These are phyloP conservation scores for Penicillium flavigenum DNA, from an alignment of 495 filamentous ascomycete genomes.

Conservation along the genomic window DNA sequence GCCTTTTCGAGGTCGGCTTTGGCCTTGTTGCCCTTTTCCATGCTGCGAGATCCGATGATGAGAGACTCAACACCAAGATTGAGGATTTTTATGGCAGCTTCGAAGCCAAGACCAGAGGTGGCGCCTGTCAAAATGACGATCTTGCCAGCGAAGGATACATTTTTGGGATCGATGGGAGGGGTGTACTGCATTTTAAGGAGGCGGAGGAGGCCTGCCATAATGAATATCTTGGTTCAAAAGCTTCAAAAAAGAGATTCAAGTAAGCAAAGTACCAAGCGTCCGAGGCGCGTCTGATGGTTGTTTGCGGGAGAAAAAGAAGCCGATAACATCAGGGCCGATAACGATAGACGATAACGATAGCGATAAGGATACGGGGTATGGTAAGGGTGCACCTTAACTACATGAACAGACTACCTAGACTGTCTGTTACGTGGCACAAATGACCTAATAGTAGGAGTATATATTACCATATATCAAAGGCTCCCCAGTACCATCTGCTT, in stretches of 20 bases:
- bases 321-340: constrained; percentile 1
- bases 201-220: constrained; percentile 40
- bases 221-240: constrained; percentile 7
- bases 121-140: constrained; percentile 59
- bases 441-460: too few relatives aligned
- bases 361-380: background rate
- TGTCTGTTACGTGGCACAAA: background rate
- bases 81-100: constrained; percentile 48
- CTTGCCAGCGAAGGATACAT: constrained; percentile 44
- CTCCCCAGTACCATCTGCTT: background rate
- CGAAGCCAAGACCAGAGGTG: constrained; percentile 51
- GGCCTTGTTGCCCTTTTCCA: constrained; percentile 46
- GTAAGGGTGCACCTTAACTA: background rate
- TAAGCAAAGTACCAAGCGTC: background rate
- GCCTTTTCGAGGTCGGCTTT: constrained; percentile 47
- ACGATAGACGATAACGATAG: background rate
- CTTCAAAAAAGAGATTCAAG: background rate
- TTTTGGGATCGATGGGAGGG: constrained; percentile 37
- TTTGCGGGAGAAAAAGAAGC: constrained; percentile 1
- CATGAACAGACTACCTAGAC: background rate
- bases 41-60: constrained; percentile 43
- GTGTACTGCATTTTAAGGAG: constrained; percentile 41
- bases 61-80: constrained; percentile 41
- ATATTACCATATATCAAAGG: background rate
- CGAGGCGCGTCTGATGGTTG: background rate